Evolutionary conservation across 192 early-diverging fungal species (phyloP), one percentile per base, ranked within the genome.

Genomic region (Coemansia javaensis): DNA sequence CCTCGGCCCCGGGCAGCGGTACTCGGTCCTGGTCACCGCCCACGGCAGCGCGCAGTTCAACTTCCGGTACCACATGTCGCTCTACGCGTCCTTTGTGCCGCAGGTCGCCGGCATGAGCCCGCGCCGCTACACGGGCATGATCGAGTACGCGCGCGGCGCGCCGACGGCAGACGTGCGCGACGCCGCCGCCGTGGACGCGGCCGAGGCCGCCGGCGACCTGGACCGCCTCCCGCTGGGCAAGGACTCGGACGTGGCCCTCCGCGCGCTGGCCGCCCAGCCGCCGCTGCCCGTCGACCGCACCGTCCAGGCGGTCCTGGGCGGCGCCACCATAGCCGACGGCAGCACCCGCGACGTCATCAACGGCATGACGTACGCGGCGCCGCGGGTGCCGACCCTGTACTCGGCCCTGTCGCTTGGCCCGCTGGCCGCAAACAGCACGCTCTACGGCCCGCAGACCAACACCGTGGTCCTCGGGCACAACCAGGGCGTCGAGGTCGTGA

Each of bases 401-500:
- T 32, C 44, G 8, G 58, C 58, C 10, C 37, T 53, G 13, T 45
- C 50, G 4, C 44, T 44, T 28, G 50, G 44, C 10, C 46, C 52
- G 20, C 32, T 75, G n/a, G 56, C 71, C 13, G 65, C 63, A 2
- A 59, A 78, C 39, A 27, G 68, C 15, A 45, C 64, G 6, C 63
- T 81, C 4, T 88, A 88, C 47, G 87, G 85, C 46, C 53, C 65
- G 44, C 72, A 82, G 56, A 69, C 82, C 10, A 61, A 80, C n/a
- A 62, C 82, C 9, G 45, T 75, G 42, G 78, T 88, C 15, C 33
- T 85, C 10, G 64, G 81, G 17, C 70, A 86, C 44, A 37, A 79
- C 49, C 53, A 85, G 7, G 59, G 60, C 18, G 40, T 86, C 28
- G 82, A 91, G 63, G 63, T 90, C 32, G 52, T 80, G 15, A 54